Evolutionary conservation across 1,284 basidiomycete genomes (phyloP), one percentile per base, ranked within the genome.

Genomic region (Ganoderma resinaceum): DNA sequence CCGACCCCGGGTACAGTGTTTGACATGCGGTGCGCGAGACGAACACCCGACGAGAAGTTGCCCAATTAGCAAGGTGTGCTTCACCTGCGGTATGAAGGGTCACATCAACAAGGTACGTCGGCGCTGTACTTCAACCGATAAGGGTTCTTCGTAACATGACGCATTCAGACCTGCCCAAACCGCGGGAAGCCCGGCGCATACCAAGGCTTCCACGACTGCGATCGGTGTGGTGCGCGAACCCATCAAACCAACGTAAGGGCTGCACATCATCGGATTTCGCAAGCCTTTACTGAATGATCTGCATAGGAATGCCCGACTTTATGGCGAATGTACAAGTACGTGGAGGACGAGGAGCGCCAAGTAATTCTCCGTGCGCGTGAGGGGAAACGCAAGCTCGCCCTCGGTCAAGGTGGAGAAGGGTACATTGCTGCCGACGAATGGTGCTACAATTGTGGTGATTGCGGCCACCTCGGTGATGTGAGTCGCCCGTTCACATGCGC

Each of bases 381-480:
- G 67, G 77, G 81, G 40, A 90, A 85, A 75, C 83, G 82, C 65
- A 74, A 80, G 2, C 75, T 89, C 9, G 74, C 75, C 5, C 77
- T 92, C 11, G 91, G 91, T n/a, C 76, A 89, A 67, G 92, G 92
- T n/a, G 91, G 92, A 12, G 92, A 94, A 77, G 91, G 87, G 4
- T 93, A 91, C 76, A 89, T 94, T 67, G 89, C 86, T 11, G 82
- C 82, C 65, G 91, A 91, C 73, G 83, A 88, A 68, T 95, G 92
- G 91, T 98, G 96, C 79, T 96, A 96, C 81, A 96, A 95, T 76
- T 98, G 96, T 75, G 95, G 93, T 33, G 80, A 81, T 40, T 79
- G 80, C 62, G 95, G 93, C 5, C 96, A 98, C 79, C 88, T 94
- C 77, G 96, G 96, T 57, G 96, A 97, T 77, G 95, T 95, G 75